Evolutionary conservation across 2,329 filamentous ascomycete species (phyloP).

Genomic region (Colletotrichum scovillei): DNA sequence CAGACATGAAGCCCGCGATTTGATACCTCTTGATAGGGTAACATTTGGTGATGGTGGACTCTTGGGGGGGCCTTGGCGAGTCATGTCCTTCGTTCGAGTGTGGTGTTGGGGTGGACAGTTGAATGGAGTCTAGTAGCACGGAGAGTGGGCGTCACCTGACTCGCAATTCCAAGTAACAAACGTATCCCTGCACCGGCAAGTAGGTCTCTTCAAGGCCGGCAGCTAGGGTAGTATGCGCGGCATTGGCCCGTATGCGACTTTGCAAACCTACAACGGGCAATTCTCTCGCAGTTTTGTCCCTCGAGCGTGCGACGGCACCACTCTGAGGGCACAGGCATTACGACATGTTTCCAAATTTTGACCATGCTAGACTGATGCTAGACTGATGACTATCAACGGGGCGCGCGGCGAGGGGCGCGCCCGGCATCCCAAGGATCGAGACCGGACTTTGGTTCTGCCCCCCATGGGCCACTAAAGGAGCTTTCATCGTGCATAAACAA

Average conservation of each 20-base stretch:
- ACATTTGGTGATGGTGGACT: neutral
- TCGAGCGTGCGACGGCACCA: no score
- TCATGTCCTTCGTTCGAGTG: neutral
- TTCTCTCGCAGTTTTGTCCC: no score
- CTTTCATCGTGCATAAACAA: neutral
- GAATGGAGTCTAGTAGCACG: neutral
- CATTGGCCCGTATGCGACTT: no score
- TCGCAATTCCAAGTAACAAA: neutral
- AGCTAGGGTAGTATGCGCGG: no score
- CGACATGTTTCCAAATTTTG: neutral
- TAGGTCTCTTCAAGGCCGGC: no score
- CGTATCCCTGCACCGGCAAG: neutral
- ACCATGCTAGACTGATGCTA: neutral
- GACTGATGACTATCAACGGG: constrained; percentile 10
- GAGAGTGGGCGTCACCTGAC: constrained; percentile 11
- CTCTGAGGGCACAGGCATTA: neutral
- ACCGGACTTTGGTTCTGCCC: neutral
- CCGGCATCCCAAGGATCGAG: neutral
- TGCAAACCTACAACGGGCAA: no score
- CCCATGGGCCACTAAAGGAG: neutral
- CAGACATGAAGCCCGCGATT: neutral
- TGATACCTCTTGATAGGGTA: constrained; percentile 5
- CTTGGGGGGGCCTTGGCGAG: neutral
- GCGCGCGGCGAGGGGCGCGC: neutral
- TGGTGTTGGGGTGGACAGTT: neutral